phyloP scores from a whole-genome alignment of 768 basidiomycete genomes.

The Hortiboletus campestris region DNA sequence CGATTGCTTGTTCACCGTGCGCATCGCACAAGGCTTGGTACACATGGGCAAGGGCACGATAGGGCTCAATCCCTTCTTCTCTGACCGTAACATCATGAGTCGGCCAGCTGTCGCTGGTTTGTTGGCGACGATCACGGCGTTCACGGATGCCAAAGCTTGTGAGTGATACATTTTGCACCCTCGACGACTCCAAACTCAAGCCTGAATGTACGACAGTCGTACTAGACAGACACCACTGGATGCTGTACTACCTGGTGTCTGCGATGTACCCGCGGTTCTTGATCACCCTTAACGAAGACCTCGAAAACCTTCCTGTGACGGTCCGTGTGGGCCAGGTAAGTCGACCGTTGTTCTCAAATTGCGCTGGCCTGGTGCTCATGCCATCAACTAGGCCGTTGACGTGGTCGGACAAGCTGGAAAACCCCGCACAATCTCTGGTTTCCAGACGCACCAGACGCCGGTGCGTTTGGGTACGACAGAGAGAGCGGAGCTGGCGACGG shows the following conservation, averaged over 20 bases:
- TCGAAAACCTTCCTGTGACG: constrained; percentile 82
- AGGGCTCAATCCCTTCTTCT: constrained; percentile 95
- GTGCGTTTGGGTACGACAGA: constrained; percentile 94
- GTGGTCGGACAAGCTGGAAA: constrained; percentile 98
- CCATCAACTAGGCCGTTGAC: constrained; percentile 72
- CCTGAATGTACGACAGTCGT: constrained; percentile 56
- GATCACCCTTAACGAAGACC: constrained; percentile 92
- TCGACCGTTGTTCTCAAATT: neutral
- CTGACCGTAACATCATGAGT: constrained; percentile 87
- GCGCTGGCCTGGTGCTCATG: neutral
- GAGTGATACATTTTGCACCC: constrained; percentile 36
- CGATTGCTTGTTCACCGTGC: constrained; percentile 94
- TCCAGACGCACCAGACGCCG: constrained; percentile 98
- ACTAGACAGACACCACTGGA: constrained; percentile 96
- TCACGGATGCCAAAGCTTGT: constrained; percentile 94
- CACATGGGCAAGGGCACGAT: constrained; percentile 99
- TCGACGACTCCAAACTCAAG: neutral
- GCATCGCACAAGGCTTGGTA: constrained; percentile 94
- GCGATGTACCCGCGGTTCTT: constrained; percentile 99
- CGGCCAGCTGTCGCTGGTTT: constrained; percentile 87
- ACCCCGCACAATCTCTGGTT: constrained; percentile 92
- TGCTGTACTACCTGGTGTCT: constrained; percentile 93
- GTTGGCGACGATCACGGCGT: constrained; percentile 83
- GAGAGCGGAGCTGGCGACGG: constrained; percentile 92
- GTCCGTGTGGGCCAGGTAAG: constrained; percentile 90